Conservation (phyloP, 352 stramenopile species). For the Globisporangium paddicum region DNA sequence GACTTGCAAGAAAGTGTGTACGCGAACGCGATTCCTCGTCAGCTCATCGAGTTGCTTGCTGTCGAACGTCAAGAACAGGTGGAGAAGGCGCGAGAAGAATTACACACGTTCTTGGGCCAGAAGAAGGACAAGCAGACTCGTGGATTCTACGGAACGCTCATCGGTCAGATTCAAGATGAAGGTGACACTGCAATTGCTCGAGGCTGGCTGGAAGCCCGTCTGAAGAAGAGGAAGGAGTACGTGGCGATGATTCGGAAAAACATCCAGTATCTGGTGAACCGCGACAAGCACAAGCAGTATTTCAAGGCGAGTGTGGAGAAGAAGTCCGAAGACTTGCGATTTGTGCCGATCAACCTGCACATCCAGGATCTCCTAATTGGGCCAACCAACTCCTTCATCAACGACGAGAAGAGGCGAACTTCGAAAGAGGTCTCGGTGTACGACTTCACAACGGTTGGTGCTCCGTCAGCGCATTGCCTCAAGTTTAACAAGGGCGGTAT, state of each 20-base stretch:
- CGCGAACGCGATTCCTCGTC: constrained; percentile 73
- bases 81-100: constrained; percentile 71
- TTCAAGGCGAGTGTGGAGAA: constrained; percentile 89
- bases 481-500: constrained; percentile 88
- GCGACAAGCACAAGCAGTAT: constrained; percentile 86
- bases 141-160: constrained; percentile 83
- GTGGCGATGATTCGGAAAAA: constrained; percentile 77
- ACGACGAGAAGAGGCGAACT: constrained; percentile 64
- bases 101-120: constrained; percentile 76
- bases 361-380: constrained; percentile 84
- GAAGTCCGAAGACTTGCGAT: constrained; percentile 74
- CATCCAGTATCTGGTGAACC: constrained; percentile 82
- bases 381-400: constrained; percentile 80
- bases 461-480: constrained; percentile 75
- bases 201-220: constrained; percentile 75
- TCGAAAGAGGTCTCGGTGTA: constrained; percentile 85
- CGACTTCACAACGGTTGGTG: constrained; percentile 84
- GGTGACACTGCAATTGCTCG: constrained; percentile 66
- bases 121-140: constrained; percentile 84
- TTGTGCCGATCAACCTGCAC: constrained; percentile 86
- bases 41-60: constrained; percentile 76
- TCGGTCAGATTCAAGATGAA: constrained; percentile 85
- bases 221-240: constrained; percentile 81
- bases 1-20: constrained; percentile 79
- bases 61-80: constrained; percentile 75